A percentile compares a stretch with the other conserved stretches of the same genome.
Evolutionary conservation across 2,329 filamentous ascomycete species (phyloP).

Genomic region (Chaetomium sp.): DNA sequence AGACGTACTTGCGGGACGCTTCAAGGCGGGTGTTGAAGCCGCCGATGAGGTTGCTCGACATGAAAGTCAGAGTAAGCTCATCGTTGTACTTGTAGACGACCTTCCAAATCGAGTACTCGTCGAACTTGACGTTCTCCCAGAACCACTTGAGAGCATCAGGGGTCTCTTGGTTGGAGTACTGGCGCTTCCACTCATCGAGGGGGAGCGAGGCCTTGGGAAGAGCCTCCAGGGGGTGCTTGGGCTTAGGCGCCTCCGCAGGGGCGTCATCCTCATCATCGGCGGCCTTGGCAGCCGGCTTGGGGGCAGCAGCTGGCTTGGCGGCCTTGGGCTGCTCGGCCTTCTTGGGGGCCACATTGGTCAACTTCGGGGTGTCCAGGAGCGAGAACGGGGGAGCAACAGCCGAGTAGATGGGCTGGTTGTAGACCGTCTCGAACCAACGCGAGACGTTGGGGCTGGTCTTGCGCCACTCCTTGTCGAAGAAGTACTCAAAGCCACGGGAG

Average conservation of each 20-base stretch:
- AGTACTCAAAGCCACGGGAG: conserved; percentile 82
- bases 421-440: conserved; percentile 91
- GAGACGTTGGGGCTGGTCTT: conserved; percentile 73
- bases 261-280: conserved; percentile 39
- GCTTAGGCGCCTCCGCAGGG: conserved; percentile 58
- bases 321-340: conserved; percentile 66
- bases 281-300: conserved; percentile 15
- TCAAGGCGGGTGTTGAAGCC: conserved; percentile 98
- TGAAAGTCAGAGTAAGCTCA: conserved; percentile 95
- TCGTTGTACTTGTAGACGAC: conserved; percentile 99
- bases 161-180: conserved; percentile 95
- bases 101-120: conserved; percentile 94
- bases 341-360: conserved; percentile 63
- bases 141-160: conserved; percentile 87
- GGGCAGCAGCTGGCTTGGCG: conserved; percentile 36
- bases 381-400: conserved; percentile 68
- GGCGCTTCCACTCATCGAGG: conserved; percentile 97
- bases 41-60: conserved; percentile 97
- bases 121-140: conserved; percentile 92
- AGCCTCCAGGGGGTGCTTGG: conserved; percentile 91
- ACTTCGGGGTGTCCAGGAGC: conserved; percentile 77
- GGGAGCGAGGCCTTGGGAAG: conserved; percentile 74
- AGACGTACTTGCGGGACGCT: conserved; percentile 95
- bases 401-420: conserved; percentile 87
- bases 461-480: conserved; percentile 90